A percentile compares a stretch with the other conserved stretches of the same genome.
Conservation (phyloP, 2,329 filamentous ascomycete species). For the Endocalyx cinctus region DNA sequence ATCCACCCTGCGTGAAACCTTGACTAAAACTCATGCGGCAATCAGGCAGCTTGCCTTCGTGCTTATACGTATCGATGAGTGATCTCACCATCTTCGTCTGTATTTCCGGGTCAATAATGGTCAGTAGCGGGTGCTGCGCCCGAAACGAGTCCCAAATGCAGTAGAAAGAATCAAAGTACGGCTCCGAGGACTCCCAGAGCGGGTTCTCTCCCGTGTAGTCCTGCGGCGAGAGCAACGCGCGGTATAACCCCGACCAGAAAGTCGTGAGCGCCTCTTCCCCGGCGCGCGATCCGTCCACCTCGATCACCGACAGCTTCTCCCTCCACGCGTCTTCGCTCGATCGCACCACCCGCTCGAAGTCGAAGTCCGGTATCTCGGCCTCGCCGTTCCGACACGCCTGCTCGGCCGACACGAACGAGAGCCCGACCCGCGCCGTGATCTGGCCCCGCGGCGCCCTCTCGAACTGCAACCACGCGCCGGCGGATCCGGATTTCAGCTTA, state of each 20-base stretch:
- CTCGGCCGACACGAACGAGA: slow-evolving; percentile 64
- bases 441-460: slow-evolving; percentile 35
- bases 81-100: slow-evolving; percentile 68
- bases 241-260: slow-evolving; percentile 69
- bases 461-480: slow-evolving; percentile 63
- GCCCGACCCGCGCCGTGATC: slow-evolving; percentile 65
- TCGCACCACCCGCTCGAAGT: slow-evolving; percentile 53
- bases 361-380: slow-evolving; percentile 59
- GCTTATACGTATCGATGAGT: slow-evolving; percentile 66
- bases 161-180: slow-evolving; percentile 67
- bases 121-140: slow-evolving; percentile 67
- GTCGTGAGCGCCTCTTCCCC: slow-evolving; percentile 54
- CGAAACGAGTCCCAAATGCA: slow-evolving; percentile 73
- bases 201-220: slow-evolving; percentile 75
- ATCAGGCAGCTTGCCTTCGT: slow-evolving; percentile 63
- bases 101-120: slow-evolving; percentile 62
- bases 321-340: slow-evolving; percentile 57
- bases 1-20: slow-evolving; percentile 72
- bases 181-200: slow-evolving; percentile 62
- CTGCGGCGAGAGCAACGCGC: slow-evolving; percentile 65
- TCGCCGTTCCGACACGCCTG: slow-evolving; percentile 68
- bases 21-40: slow-evolving; percentile 75
- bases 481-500: slow-evolving; percentile 32
- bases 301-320: slow-evolving; percentile 56
- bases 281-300: slow-evolving; percentile 50